A percentile compares a stretch with the other conserved stretches of the same genome.
phyloP scores from a whole-genome alignment of 495 filamentous ascomycete genomes.

The Lasiosphaeria miniovina region DNA sequence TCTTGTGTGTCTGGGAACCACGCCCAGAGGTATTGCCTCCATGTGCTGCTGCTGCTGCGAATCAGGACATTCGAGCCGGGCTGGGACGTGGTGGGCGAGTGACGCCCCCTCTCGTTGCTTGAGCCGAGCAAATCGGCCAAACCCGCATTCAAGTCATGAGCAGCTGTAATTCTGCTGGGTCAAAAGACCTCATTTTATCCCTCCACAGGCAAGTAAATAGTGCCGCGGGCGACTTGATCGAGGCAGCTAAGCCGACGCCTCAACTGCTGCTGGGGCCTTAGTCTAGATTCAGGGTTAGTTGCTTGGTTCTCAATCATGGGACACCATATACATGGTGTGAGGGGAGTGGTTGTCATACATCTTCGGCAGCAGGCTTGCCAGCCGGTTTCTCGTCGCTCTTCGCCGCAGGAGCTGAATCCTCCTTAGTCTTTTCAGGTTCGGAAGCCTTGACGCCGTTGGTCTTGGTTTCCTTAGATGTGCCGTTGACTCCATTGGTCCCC shows the following conservation, averaged over 20 bases:
- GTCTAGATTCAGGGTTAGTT: conserved; percentile 4
- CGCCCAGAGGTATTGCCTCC: too few species aligned
- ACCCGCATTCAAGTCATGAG: too few species aligned
- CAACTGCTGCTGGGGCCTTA: conserved; percentile 26
- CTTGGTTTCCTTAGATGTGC: conserved; percentile 42
- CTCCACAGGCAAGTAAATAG: too few species aligned
- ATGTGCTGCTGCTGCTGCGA: too few species aligned
- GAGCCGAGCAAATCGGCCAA: not conserved
- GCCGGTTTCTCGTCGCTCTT: conserved; percentile 13
- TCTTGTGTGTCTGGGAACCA: too few species aligned
- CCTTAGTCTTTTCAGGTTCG: conserved; percentile 29
- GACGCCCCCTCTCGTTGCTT: not conserved
- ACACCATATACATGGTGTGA: not conserved
- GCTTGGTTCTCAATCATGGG: not conserved
- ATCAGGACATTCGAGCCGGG: too few species aligned
- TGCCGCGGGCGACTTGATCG: too few species aligned
- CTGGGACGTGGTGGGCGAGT: not conserved
- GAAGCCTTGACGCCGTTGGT: conserved; percentile 38
- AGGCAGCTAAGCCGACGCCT: conserved; percentile 22
- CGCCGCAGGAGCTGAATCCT: conserved; percentile 11
- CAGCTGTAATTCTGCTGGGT: not conserved
- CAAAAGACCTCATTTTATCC: too few species aligned
- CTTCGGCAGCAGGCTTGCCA: conserved; percentile 31
- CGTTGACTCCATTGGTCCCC: conserved; percentile 46
- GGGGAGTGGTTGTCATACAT: conserved; percentile 24